These are phyloP conservation scores for Psilocybe mexicana DNA, from an alignment of 1,284 basidiomycete species.

Conservation along the genomic window DNA sequence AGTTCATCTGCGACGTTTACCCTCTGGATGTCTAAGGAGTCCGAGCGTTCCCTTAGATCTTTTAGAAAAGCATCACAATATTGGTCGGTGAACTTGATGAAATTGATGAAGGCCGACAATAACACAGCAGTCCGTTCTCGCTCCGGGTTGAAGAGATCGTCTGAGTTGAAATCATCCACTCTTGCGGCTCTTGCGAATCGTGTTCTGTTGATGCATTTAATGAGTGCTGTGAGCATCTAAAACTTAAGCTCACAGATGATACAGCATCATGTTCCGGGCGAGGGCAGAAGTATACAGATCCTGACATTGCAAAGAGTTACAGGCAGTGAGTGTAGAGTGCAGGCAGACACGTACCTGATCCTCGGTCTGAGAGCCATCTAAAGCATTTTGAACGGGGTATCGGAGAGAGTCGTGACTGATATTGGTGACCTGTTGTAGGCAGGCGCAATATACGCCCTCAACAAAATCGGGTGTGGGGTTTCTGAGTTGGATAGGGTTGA, in stretches of 20 bases:
- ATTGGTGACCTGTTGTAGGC: slow-evolving; percentile 71
- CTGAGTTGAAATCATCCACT: slow-evolving; percentile 74
- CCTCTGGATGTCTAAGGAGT: slow-evolving; percentile 56
- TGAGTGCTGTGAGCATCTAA: not conserved
- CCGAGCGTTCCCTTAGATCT: slow-evolving; percentile 59
- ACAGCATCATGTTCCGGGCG: slow-evolving; percentile 60
- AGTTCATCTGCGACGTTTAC: slow-evolving; percentile 54
- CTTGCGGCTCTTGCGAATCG: slow-evolving; percentile 74
- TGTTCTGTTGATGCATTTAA: slow-evolving; percentile 40
- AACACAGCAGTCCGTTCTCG: slow-evolving; percentile 69
- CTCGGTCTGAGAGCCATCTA: slow-evolving; percentile 52
- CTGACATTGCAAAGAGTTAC: slow-evolving; percentile 33
- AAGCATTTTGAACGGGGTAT: slow-evolving; percentile 55
- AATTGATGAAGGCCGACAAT: slow-evolving; percentile 89
- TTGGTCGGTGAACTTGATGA: slow-evolving; percentile 85
- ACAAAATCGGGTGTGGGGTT: slow-evolving; percentile 74
- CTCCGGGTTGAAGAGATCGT: slow-evolving; percentile 75
- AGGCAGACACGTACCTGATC: slow-evolving; percentile 44
- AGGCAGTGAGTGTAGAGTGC: slow-evolving; percentile 7
- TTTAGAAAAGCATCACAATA: slow-evolving; percentile 59
- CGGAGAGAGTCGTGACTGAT: slow-evolving; percentile 62
- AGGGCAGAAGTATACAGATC: slow-evolving; percentile 64
- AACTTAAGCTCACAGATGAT: slow-evolving; percentile 55
- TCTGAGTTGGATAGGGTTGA: slow-evolving; percentile 68
- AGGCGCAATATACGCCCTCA: slow-evolving; percentile 63